These are phyloP conservation scores for Thalassiosira ordinaria DNA, from an alignment of 352 stramenopile species.

Conservation along the genomic window DNA sequence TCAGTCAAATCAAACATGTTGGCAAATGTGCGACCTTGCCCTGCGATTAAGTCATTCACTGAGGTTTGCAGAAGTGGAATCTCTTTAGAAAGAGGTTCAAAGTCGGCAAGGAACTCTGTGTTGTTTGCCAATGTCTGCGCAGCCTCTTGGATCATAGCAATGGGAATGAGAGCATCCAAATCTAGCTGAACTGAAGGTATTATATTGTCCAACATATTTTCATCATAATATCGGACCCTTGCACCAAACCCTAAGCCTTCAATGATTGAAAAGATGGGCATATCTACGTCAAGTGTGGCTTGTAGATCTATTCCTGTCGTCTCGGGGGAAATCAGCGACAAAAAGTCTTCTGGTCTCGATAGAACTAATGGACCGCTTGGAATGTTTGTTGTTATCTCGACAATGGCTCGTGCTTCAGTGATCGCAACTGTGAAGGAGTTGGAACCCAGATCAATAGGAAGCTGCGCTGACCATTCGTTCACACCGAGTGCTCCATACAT, in stretches of 20 bases:
- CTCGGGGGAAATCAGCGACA: neutral
- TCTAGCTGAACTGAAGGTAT: neutral
- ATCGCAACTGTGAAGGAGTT: constrained; percentile 18
- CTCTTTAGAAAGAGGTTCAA: constrained; percentile 10
- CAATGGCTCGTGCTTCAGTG: constrained; percentile 44
- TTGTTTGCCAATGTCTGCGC: constrained; percentile 3
- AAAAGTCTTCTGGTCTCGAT: constrained; percentile 5
- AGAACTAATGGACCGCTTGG: neutral
- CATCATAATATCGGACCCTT: constrained; percentile 33
- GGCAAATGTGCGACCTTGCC: constrained; percentile 23
- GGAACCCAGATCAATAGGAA: neutral
- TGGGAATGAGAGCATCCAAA: constrained; percentile 26
- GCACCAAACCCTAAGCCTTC: constrained; percentile 28
- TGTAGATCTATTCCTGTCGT: constrained; percentile 8
- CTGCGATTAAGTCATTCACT: constrained; percentile 46
- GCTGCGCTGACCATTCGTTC: constrained; percentile 42
- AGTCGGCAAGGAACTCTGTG: constrained; percentile 32
- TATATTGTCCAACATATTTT: constrained; percentile 39
- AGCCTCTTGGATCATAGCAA: constrained; percentile 18
- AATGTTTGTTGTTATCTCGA: constrained; percentile 16
- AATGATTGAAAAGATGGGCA: constrained; percentile 42
- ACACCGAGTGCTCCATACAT: constrained; percentile 37
- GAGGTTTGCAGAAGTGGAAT: constrained; percentile 40
- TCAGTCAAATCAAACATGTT: constrained; percentile 46
- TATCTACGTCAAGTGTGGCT: constrained; percentile 25